Conservation (phyloP, 2,329 filamentous ascomycete species). For the Pseudogymnoascus sp. region DNA sequence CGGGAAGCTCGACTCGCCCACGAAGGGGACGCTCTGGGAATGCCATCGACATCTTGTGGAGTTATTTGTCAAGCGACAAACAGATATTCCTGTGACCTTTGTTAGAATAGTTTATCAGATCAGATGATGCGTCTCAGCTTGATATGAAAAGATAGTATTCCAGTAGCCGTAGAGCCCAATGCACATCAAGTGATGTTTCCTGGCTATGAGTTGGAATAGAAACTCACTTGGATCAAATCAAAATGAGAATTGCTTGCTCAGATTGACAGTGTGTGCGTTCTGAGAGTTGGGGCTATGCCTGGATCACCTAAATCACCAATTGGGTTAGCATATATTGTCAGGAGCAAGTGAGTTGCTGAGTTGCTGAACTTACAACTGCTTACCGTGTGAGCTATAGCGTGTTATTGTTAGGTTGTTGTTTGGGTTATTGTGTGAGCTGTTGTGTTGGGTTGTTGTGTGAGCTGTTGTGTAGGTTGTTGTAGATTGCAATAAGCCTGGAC, state of each 20-base stretch:
- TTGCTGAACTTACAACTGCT: neutral
- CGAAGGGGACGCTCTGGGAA: constrained; percentile 5
- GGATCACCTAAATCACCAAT: neutral
- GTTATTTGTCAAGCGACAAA: neutral
- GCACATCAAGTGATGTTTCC: neutral
- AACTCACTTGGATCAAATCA: neutral
- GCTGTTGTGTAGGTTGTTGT: neutral
- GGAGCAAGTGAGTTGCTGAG: neutral
- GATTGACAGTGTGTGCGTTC: neutral
- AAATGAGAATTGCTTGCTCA: neutral
- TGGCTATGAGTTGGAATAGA: neutral
- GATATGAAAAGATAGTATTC: neutral
- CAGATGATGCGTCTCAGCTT: neutral
- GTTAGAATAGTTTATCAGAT: neutral
- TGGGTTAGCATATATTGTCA: neutral
- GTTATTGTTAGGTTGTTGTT: neutral
- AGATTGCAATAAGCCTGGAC: neutral
- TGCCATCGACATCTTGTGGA: neutral
- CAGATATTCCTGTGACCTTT: neutral
- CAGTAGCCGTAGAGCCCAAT: neutral
- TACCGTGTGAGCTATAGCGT: neutral
- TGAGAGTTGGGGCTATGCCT: neutral
- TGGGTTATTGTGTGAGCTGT: neutral
- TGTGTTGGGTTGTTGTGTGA: neutral
- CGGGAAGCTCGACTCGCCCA: neutral